Percentiles rank a stretch among this genome's conserved stretches.
Evolutionary conservation across 345 rosid genomes (phyloP).

Genomic region (Geranium rotundifolium): DNA sequence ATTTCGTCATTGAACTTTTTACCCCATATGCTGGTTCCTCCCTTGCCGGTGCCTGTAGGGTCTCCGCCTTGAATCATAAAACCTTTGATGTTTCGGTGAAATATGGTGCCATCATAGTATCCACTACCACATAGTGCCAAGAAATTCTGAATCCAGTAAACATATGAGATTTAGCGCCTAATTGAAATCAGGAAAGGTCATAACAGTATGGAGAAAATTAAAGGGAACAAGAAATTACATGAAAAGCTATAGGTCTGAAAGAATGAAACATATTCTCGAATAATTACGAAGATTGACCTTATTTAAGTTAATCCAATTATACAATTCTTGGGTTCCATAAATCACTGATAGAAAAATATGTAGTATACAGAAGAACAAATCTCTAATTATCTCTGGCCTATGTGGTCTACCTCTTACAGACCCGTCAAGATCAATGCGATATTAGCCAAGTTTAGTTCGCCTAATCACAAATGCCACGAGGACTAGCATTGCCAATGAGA

Average conservation of each 20-base stretch:
- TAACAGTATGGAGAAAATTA: background rate
- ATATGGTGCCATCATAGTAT: conserved; percentile 78
- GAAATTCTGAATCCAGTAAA: conserved; percentile 50
- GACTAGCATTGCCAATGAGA: background rate
- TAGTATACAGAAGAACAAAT: background rate
- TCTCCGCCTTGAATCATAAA: conserved; percentile 99
- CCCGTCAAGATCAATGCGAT: background rate
- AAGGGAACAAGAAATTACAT: background rate
- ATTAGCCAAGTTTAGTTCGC: too few species aligned
- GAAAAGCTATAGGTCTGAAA: background rate
- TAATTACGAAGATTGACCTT: background rate
- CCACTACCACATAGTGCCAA: conserved; percentile 94
- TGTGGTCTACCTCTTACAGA: background rate
- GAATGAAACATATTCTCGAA: background rate
- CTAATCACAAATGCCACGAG: background rate
- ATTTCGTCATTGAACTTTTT: conserved; percentile 97
- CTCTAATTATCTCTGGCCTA: background rate
- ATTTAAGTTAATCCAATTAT: background rate
- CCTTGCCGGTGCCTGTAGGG: conserved; percentile 92
- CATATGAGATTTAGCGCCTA: background rate
- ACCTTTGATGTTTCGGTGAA: conserved; percentile 88
- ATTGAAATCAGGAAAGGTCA: too few species aligned
- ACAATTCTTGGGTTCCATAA: background rate
- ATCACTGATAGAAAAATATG: background rate
- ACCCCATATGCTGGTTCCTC: conserved; percentile 97